Conservation (phyloP, 768 basidiomycete species). For the Pleurotus tuber-regium region DNA sequence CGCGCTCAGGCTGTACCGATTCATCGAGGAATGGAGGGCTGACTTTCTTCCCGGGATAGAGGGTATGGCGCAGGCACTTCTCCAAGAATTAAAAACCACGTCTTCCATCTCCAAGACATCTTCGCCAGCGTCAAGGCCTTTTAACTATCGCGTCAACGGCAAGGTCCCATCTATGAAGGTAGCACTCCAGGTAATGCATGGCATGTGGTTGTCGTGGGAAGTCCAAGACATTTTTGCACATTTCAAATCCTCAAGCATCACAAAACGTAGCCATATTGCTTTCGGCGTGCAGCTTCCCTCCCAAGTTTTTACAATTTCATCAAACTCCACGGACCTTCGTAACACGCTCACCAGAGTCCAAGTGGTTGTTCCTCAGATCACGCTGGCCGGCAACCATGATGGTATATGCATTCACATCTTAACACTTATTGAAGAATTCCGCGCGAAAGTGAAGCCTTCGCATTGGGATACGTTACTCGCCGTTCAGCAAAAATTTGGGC, state of each 20-base stretch:
- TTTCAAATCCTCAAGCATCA: slow-evolving; percentile 35
- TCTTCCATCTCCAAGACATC: slow-evolving; percentile 27
- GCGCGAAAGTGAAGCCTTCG: slow-evolving; percentile 72
- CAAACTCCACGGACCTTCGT: slow-evolving; percentile 33
- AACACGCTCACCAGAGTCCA: slow-evolving; percentile 52
- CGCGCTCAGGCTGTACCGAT: slow-evolving; percentile 73
- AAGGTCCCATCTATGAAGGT: slow-evolving; percentile 51
- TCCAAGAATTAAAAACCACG: slow-evolving; percentile 54
- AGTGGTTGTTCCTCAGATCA: slow-evolving; percentile 63
- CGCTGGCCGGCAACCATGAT: slow-evolving; percentile 58
- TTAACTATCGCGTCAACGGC: slow-evolving; percentile 49
- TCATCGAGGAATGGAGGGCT: slow-evolving; percentile 78
- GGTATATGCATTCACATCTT: slow-evolving; percentile 48
- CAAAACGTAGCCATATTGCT: slow-evolving; percentile 28
- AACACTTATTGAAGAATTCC: slow-evolving; percentile 64
- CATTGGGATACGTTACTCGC: slow-evolving; percentile 82
- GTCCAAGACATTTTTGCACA: slow-evolving; percentile 49
- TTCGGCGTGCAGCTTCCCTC: slow-evolving; percentile 69
- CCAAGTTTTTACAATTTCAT: slow-evolving; percentile 58
- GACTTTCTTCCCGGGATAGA: slow-evolving; percentile 79
- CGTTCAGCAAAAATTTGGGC: slow-evolving; percentile 87
- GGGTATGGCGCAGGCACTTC: slow-evolving; percentile 57
- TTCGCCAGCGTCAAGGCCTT: slow-evolving; percentile 20
- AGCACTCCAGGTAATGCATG: slow-evolving; percentile 81
- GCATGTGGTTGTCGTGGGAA: slow-evolving; percentile 84